These are phyloP conservation scores for Cicer judaicum DNA, from an alignment of 306 rosid species.

Conservation along the genomic window DNA sequence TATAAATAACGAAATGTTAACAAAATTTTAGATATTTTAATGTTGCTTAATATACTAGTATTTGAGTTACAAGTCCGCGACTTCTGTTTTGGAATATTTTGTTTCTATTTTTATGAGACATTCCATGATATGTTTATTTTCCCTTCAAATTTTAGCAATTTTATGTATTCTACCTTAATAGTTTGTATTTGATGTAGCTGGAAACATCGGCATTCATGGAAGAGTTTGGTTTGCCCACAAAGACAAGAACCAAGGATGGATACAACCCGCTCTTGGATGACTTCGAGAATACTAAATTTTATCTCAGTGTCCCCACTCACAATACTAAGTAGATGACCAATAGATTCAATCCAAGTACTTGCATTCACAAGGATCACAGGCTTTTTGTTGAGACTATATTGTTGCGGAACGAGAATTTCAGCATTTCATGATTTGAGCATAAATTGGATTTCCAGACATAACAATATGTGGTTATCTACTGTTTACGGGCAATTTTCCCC, in stretches of 20 bases:
- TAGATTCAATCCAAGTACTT: slow-evolving; percentile 24
- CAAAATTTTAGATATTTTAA: background rate
- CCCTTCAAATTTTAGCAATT: background rate
- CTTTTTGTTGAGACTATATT: slow-evolving; percentile 8
- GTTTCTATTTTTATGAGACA: slow-evolving; percentile 22
- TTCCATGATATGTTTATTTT: slow-evolving; percentile 1
- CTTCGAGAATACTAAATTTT: slow-evolving; percentile 91
- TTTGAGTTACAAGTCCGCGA: background rate
- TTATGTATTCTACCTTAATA: slow-evolving; percentile 24
- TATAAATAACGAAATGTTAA: background rate
- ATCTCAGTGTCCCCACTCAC: slow-evolving; percentile 91
- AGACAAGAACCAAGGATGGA: slow-evolving; percentile 89
- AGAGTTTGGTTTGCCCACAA: slow-evolving; percentile 90
- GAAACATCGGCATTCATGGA: slow-evolving; percentile 98
- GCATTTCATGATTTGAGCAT: slow-evolving; percentile 8
- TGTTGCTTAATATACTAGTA: background rate
- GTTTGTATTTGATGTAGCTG: slow-evolving; percentile 58
- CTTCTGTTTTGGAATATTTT: slow-evolving; percentile 15
- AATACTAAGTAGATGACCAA: slow-evolving; percentile 58
- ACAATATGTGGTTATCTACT: background rate
- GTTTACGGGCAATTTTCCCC: slow-evolving; percentile 14
- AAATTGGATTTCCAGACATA: background rate
- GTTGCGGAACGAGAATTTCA: slow-evolving; percentile 1
- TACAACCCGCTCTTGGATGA: slow-evolving; percentile 93
- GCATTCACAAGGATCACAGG: slow-evolving; percentile 35